Evolutionary conservation across 2,329 filamentous ascomycete genomes (phyloP), one percentile per base, ranked within the genome.

Genomic region (Sordariomycetes sp.): DNA sequence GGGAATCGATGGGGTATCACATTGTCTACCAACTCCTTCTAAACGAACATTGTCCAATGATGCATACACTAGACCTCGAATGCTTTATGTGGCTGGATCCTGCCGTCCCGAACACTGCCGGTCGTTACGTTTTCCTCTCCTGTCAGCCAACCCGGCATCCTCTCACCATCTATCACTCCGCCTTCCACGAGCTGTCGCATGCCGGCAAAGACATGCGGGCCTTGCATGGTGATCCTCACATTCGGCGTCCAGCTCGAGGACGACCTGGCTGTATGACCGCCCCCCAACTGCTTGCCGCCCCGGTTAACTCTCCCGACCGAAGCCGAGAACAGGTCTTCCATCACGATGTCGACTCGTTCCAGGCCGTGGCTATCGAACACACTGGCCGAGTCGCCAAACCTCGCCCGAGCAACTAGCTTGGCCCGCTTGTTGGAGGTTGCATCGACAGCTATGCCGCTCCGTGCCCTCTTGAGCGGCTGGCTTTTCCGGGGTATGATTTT

Each of bases 131-230:
- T 88, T 52, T 90, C 88, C 66, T 96, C 90, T 1, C 90, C 91
- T 1, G 90, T 94, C 86, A 96, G 87, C 90, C 90, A 96, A 0
- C 88, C 88, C 0, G 91, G 90, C 87, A 95, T 92, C 58, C 77
- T 81, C 65, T 85, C 80, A 1, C 89, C 87, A 67, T 95, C 84
- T 28, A 96, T 75, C 55, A 89, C 78, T 0, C 89, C 90, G 18
- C 82, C 74, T 69, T 95, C 90, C 0, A 93, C 87, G 35, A 96
- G 76, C 65, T 87, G 83, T 54, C 89, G 80, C 25, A 96, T 78
- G 0, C 91, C 91, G 0, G 86, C 86, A 72, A 95, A 93, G 2
- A 96, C 85, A 67, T 96, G 89, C 0, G 79, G 71, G 0, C 91
- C 91, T 46, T 86, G 80, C 61, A 96, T 88, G 0, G 82, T 85